Base-by-base conservation (phyloP, 805 yeast species). In the Candida michaelii region DNA sequence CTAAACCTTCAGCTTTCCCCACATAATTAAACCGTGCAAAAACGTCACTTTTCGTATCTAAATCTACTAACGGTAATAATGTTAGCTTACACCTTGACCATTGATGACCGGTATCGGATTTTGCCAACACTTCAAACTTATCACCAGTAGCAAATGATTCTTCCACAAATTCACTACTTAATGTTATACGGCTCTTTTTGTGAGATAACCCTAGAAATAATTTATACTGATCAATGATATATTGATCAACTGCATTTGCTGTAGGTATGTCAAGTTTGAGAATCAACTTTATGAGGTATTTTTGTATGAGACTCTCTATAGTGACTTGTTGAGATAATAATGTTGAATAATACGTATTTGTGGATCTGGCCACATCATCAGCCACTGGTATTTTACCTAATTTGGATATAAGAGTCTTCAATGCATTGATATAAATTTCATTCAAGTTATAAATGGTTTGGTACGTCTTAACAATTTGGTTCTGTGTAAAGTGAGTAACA, bases 41-140 rank as follows among this genome's bases (percentile, higher is more conserved):
- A 46, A 67, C 72, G 44, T 69, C 73, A 13, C 56, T 52, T 14
- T 59, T 53, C 27, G 64, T 63, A 16, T 53, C 53, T 39, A 65
- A 44, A 23, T 62, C 66, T 27, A 70, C 43, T 15, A 70, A 46
- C 2, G 76, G 76, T 6, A 70, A 43, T 12, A 55, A 47, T 0
- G 73, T 66, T 41, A 68, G 48, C 25, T 57, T 55, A 44, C 76
- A 70, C 30, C 60, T 53, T 1, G 62, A 49, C 74, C 74, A 70
- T 19, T 48, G 49, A 40, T 70, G 76, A 10, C 57, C 51, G 1
- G 66, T 50, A 5, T 55, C 52, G 2, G 74, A 68, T 21, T 34
- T 50, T 1, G 52, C 54, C 9, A 58, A 44, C n/a, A 46, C 39
- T 5, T 50, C 47, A 11, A 47, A 50, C 4, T 42, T 43, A 17